A percentile compares a stretch with the other conserved stretches of the same genome.
Conservation (phyloP, 2,329 filamentous ascomycete species). For the Lecanicillium sp. region DNA sequence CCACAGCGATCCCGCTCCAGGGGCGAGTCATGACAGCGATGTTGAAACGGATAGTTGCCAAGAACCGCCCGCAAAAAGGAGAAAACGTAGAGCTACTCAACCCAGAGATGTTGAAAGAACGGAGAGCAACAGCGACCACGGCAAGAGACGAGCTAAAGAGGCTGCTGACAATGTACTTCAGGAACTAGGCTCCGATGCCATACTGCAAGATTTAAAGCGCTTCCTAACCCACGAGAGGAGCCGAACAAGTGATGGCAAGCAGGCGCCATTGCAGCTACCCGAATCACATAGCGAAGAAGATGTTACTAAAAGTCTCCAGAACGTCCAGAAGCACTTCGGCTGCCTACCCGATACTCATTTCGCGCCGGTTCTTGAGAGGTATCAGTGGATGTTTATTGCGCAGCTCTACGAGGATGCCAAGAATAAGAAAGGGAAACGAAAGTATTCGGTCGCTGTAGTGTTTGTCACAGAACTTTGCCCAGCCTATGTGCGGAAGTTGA, state of each 20-base stretch:
- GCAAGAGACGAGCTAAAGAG: neutral
- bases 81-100: neutral
- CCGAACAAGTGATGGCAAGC: neutral
- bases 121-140: neutral
- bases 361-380: neutral
- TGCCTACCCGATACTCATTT: neutral
- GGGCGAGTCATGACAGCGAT: neutral
- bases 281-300: neutral
- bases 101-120: too few species aligned
- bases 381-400: neutral
- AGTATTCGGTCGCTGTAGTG: neutral
- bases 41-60: neutral
- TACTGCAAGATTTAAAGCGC: constrained; percentile 1
- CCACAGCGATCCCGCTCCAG: neutral
- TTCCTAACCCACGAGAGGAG: neutral
- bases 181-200: neutral
- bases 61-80: neutral
- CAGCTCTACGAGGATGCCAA: neutral
- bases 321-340: neutral
- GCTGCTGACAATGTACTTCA: neutral
- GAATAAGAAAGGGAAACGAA: neutral
- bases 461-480: neutral
- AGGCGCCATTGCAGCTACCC: neutral
- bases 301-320: neutral
- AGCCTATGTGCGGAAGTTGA: neutral